A percentile compares a stretch with the other conserved stretches of the same genome.
These are phyloP conservation scores for Penicillium aurantiogriseum DNA, from an alignment of 2,329 filamentous ascomycete species.

Conservation along the genomic window DNA sequence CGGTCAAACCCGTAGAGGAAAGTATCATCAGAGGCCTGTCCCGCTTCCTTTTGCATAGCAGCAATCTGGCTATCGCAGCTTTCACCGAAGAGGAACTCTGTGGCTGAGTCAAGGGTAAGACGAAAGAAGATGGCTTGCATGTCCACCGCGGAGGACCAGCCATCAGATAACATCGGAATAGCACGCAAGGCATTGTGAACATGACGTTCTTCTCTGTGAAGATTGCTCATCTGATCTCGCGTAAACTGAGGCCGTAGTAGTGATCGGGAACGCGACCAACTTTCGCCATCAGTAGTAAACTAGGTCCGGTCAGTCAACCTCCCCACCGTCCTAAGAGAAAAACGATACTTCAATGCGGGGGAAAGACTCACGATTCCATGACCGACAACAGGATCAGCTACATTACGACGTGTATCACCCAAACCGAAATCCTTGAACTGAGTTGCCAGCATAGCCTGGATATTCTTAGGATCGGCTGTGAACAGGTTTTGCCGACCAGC, in stretches of 20 bases:
- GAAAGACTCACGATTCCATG: background rate
- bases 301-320: background rate
- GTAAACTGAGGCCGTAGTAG: constrained; percentile 53
- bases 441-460: background rate
- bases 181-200: constrained; percentile 32
- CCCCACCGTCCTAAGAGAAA: background rate
- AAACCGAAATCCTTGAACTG: background rate
- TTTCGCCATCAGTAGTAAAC: constrained; percentile 50
- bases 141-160: constrained; percentile 52
- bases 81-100: constrained; percentile 65
- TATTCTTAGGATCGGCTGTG: background rate
- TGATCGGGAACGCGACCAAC: constrained; percentile 49
- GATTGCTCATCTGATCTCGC: constrained; percentile 52
- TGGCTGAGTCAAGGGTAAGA: constrained; percentile 66
- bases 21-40: background rate
- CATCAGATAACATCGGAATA: constrained; percentile 53
- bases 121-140: constrained; percentile 63
- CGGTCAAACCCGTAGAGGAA: constrained; percentile 3
- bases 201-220: constrained; percentile 61
- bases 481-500: background rate
- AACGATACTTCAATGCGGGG: background rate
- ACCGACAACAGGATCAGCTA: background rate
- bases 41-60: background rate
- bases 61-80: background rate
- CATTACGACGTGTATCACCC: background rate